Evolutionary conservation across 179 eudicot species (phyloP).

Genomic region (Silene coronaria): DNA sequence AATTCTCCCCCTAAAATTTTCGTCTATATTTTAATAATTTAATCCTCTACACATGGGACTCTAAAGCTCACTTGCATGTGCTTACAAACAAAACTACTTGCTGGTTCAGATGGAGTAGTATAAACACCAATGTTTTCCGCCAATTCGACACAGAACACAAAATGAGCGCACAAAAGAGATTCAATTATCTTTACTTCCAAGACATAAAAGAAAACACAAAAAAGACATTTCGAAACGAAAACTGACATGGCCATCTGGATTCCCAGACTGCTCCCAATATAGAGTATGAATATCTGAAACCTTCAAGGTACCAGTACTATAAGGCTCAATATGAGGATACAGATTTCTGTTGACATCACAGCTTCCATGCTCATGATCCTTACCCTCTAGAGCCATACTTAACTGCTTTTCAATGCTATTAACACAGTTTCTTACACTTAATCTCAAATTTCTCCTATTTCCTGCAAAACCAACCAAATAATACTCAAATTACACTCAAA

Average conservation of each 20-base stretch:
- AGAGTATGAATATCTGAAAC: conserved; percentile 81
- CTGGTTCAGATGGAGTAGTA: background rate
- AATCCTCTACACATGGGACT: no score
- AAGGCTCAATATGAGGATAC: conserved; percentile 74
- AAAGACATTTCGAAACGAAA: background rate
- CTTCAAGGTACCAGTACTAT: conserved; percentile 63
- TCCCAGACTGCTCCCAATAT: conserved; percentile 96
- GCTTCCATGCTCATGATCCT: conserved; percentile 34
- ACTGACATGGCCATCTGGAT: conserved; percentile 89
- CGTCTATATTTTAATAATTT: no score
- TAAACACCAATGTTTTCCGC: background rate
- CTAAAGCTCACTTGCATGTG: background rate
- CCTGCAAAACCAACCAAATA: conserved; percentile 30
- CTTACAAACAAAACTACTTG: background rate
- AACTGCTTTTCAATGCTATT: conserved; percentile 32
- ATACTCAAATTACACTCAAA: conserved; percentile 6
- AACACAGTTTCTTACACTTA: conserved; percentile 29
- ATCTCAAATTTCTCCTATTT: conserved; percentile 28
- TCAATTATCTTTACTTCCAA: background rate
- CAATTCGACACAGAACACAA: background rate
- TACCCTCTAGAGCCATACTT: conserved; percentile 43
- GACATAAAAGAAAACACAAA: conserved; percentile 1
- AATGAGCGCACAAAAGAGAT: background rate
- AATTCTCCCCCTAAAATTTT: no score
- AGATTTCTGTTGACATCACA: conserved; percentile 41